Base-by-base conservation (phyloP, 331 rosid genomes). In the Erythrophleum ivorense region DNA sequence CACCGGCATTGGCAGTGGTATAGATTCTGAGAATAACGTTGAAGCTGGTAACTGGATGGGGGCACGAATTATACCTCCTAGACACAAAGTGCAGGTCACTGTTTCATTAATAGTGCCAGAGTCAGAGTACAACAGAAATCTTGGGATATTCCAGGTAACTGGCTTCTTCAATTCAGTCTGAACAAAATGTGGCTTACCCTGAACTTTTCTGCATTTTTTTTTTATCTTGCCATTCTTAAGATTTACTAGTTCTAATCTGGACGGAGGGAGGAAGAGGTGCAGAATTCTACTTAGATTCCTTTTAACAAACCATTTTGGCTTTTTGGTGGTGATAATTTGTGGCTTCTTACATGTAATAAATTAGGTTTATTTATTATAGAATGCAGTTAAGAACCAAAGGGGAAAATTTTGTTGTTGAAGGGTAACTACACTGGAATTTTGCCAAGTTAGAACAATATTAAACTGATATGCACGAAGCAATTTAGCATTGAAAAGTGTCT, bases 111-210 rank as follows among this genome's bases (percentile, higher is more conserved):
- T 82, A 15, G 83, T 96, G 89, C 99, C 99, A 0, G 98, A 96
- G 87, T 96, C 99, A 0, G 93, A 83, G 78, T 93, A 90, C 84
- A 95, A 95, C 83, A 85, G 90, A 86, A 88, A 95, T 78, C 99
- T 95, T 14, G 99, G 99, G 77, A 65, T 92, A 3, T 95, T 95
- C 84, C 99, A 91, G 98, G 98, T 93, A 90, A 54, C 84, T 65
- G 45, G 53, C 78, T 68, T 41, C 62, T 79, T 81, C 46, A 48
- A 81, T 70, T 70, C 55, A 62, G 54, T 78, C 3, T 29, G 21
- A 38, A 18, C 53, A 48, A 71, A 3, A 29, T 55, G 76, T 73
- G 64, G 41, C 15, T 73, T 50, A 24, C 34, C 6, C 29, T 63
- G 71, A 60, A 40, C 45, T 77, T 21, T 12, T 50, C 24, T 69